Conservation (phyloP, 306 rosid species). For the Fagus sylvatica region DNA sequence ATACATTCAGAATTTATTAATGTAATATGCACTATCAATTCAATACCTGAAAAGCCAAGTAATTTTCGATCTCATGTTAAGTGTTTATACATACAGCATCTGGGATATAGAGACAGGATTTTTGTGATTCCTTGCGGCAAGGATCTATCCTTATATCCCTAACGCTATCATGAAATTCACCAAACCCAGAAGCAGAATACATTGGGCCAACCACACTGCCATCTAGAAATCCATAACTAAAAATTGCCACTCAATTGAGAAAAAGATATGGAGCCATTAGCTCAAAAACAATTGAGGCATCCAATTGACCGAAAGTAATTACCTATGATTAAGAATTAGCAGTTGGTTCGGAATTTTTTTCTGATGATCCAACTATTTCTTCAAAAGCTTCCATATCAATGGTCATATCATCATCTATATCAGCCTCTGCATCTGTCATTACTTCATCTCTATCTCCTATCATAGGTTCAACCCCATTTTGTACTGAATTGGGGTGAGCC, state of each 20-base stretch:
- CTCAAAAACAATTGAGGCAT: constrained; percentile 21
- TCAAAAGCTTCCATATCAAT: constrained; percentile 65
- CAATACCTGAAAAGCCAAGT: neutral
- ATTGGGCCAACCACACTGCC: constrained; percentile 14
- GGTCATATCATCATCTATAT: constrained; percentile 64
- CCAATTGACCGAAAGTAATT: constrained; percentile 5
- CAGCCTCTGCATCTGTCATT: constrained; percentile 70
- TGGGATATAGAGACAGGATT: constrained; percentile 2
- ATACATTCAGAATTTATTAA: neutral
- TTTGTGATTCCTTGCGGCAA: constrained; percentile 15
- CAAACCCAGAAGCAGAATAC: constrained; percentile 24
- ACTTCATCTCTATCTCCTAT: constrained; percentile 65
- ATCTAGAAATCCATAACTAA: constrained; percentile 2
- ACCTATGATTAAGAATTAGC: constrained; percentile 42
- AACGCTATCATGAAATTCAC: constrained; percentile 12
- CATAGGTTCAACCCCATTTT: constrained; percentile 63
- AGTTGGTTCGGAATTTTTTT: constrained; percentile 47
- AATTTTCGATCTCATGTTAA: neutral
- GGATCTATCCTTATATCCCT: neutral
- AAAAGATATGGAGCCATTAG: constrained; percentile 16
- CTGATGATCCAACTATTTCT: constrained; percentile 57
- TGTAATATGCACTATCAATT: neutral
- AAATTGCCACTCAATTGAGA: constrained; percentile 1
- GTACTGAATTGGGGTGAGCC: constrained; percentile 34
- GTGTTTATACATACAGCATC: neutral